Evolutionary conservation across 1,284 basidiomycete species (phyloP).

Genomic region (Sanghuangporus baumii): DNA sequence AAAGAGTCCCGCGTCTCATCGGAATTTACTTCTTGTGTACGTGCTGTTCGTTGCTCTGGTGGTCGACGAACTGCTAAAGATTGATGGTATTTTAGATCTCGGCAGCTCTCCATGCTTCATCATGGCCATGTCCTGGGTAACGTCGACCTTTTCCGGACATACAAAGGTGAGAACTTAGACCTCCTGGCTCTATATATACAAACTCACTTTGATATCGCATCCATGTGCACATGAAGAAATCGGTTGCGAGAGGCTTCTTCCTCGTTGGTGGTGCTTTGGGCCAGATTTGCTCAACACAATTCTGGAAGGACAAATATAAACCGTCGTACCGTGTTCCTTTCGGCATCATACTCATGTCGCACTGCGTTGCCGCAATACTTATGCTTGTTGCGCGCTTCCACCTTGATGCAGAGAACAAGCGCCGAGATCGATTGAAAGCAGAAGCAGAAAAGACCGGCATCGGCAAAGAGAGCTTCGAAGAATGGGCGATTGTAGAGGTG

Average conservation of each 20-base stretch:
- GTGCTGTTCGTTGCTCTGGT: not conserved
- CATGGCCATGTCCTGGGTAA: slow-evolving; percentile 28
- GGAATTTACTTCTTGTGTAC: slow-evolving; percentile 7
- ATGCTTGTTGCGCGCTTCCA: slow-evolving; percentile 21
- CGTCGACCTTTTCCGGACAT: slow-evolving; percentile 26
- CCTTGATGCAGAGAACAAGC: slow-evolving; percentile 24
- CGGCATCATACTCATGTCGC: slow-evolving; percentile 23
- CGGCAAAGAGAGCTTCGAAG: slow-evolving; percentile 21
- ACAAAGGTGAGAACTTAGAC: slow-evolving; percentile 25
- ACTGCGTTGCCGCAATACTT: slow-evolving; percentile 21
- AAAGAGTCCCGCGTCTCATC: slow-evolving; percentile 12
- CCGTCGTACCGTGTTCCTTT: slow-evolving; percentile 25
- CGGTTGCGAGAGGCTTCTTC: slow-evolving; percentile 27
- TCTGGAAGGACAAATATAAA: slow-evolving; percentile 25
- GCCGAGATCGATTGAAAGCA: slow-evolving; percentile 22
- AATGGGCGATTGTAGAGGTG: slow-evolving; percentile 24
- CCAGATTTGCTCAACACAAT: slow-evolving; percentile 27
- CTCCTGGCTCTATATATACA: not conserved
- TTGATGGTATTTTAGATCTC: slow-evolving; percentile 5
- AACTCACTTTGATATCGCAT: not conserved
- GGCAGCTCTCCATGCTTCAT: slow-evolving; percentile 26
- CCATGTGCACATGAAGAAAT: slow-evolving; percentile 16
- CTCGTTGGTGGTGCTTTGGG: slow-evolving; percentile 27
- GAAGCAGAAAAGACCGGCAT: slow-evolving; percentile 14
- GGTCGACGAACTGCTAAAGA: not conserved